phyloP scores from a whole-genome alignment of 805 yeast genomes.

The Saturnispora silvae region DNA sequence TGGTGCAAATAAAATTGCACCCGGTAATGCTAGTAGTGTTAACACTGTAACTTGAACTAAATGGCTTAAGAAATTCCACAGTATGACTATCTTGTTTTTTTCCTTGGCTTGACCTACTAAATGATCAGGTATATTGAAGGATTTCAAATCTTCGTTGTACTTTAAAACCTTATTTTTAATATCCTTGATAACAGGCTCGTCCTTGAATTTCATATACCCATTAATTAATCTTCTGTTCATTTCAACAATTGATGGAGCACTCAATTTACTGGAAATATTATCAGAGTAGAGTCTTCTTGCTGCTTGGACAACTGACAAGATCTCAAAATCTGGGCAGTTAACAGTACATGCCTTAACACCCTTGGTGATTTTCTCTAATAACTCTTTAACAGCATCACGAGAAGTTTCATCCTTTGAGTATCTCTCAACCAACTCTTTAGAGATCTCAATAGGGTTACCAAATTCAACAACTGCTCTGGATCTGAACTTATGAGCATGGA shows the following conservation, averaged over 20 bases:
- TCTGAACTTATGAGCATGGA: constrained; percentile 91
- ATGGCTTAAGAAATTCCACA: constrained; percentile 19
- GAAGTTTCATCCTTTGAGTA: constrained; percentile 51
- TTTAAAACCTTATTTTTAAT: constrained; percentile 52
- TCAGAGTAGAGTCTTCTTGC: constrained; percentile 82
- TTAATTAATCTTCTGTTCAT: constrained; percentile 78
- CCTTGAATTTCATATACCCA: constrained; percentile 67
- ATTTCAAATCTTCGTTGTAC: constrained; percentile 53
- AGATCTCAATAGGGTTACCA: constrained; percentile 74
- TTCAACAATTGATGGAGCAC: constrained; percentile 77
- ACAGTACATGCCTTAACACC: constrained; percentile 81
- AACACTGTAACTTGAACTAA: constrained; percentile 42
- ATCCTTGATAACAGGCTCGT: constrained; percentile 54
- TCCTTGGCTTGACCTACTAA: constrained; percentile 38
- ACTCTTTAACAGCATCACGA: constrained; percentile 61
- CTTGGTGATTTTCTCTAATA: constrained; percentile 59
- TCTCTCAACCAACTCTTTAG: constrained; percentile 47
- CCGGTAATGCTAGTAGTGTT: constrained; percentile 68
- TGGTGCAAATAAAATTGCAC: constrained; percentile 79
- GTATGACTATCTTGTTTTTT: constrained; percentile 17
- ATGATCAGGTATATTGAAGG: constrained; percentile 45
- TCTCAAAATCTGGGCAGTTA: constrained; percentile 80
- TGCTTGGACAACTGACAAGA: constrained; percentile 80
- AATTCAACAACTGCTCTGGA: constrained; percentile 93
- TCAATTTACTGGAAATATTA: constrained; percentile 58